phyloP scores from a whole-genome alignment of 2,329 filamentous ascomycete genomes.

The Pestalotiopsis sp. region DNA sequence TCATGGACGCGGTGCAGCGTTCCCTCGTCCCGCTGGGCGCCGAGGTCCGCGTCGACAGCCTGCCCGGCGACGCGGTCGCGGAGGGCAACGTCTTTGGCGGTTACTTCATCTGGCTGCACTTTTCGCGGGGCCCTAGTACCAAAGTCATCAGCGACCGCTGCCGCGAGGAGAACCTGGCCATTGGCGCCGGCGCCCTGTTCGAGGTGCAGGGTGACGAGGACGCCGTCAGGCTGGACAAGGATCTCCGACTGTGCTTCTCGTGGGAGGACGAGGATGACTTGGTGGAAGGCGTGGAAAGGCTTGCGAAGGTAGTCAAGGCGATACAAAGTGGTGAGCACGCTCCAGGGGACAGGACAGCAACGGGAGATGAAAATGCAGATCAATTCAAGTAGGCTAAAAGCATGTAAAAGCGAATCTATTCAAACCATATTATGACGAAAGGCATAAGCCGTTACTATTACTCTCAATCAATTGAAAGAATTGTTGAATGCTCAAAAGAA shows the following conservation, averaged over 20 bases:
- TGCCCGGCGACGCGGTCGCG: conserved; percentile 27
- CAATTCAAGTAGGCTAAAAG: neutral
- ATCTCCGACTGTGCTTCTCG: conserved; percentile 68
- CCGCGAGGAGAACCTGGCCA: conserved; percentile 61
- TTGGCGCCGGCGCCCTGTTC: conserved; percentile 71
- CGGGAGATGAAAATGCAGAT: neutral
- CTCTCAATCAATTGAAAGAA: too few relatives aligned
- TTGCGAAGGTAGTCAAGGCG: conserved; percentile 45
- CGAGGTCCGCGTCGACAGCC: conserved; percentile 12
- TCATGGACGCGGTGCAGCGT: conserved; percentile 59
- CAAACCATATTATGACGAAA: too few relatives aligned
- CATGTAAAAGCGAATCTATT: neutral
- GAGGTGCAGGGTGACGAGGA: conserved; percentile 60
- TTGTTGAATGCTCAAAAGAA: too few relatives aligned
- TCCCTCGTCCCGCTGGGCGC: conserved; percentile 66
- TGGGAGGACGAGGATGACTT: conserved; percentile 70
- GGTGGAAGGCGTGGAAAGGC: conserved; percentile 64
- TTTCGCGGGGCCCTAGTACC: conserved; percentile 56
- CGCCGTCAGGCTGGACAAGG: conserved; percentile 55
- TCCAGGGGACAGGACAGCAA: neutral
- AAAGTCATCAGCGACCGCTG: conserved; percentile 57
- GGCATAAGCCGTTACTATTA: too few relatives aligned
- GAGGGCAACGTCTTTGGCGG: conserved; percentile 64
- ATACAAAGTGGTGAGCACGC: conserved; percentile 1
- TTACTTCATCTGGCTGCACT: conserved; percentile 80